Percentiles rank a stretch among this genome's conserved stretches.
phyloP scores from a whole-genome alignment of 2,329 filamentous ascomycete species.

The Blumeria hordei region DNA sequence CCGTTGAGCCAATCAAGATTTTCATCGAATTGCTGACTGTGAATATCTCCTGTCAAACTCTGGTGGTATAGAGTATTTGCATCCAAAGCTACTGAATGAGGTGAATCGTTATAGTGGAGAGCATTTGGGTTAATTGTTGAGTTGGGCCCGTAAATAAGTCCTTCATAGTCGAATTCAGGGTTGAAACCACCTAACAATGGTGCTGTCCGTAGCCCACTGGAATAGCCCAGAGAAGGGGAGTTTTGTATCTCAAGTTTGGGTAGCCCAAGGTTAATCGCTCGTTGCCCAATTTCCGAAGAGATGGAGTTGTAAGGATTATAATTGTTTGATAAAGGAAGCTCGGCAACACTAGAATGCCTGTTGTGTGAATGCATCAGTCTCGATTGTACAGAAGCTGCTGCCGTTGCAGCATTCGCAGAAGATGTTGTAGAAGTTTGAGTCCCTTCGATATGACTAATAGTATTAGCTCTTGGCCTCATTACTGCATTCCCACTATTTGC shows the following conservation, averaged over 20 bases:
- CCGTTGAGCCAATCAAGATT: slow-evolving; percentile 66
- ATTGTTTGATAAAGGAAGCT: slow-evolving; percentile 35
- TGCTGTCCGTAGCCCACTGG: slow-evolving; percentile 53
- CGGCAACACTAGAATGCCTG: slow-evolving; percentile 52
- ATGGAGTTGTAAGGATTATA: slow-evolving; percentile 45
- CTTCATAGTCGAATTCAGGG: slow-evolving; percentile 44
- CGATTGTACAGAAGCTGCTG: slow-evolving; percentile 20
- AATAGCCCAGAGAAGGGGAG: slow-evolving; percentile 38
- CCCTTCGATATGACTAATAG: slow-evolving; percentile 78
- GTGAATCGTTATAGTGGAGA: slow-evolving; percentile 65
- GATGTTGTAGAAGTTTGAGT: slow-evolving; percentile 49
- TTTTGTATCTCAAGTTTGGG: slow-evolving; percentile 64
- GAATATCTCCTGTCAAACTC: slow-evolving; percentile 28
- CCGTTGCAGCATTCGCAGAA: slow-evolving; percentile 22
- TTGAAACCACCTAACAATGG: slow-evolving; percentile 40
- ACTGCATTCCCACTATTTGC: slow-evolving; percentile 28
- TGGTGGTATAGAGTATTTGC: slow-evolving; percentile 34
- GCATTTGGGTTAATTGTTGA: slow-evolving; percentile 49
- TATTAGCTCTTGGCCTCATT: slow-evolving; percentile 81
- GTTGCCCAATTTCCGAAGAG: slow-evolving; percentile 41
- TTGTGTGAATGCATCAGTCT: slow-evolving; percentile 28
- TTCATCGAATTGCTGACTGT: slow-evolving; percentile 40
- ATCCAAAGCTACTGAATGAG: slow-evolving; percentile 39
- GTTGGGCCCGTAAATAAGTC: slow-evolving; percentile 42
- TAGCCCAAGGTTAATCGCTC: slow-evolving; percentile 41